Percentiles rank a stretch among this genome's conserved stretches.
These are phyloP conservation scores for Emergomyces orientalis DNA, from an alignment of 2,329 filamentous ascomycete genomes.

Conservation along the genomic window DNA sequence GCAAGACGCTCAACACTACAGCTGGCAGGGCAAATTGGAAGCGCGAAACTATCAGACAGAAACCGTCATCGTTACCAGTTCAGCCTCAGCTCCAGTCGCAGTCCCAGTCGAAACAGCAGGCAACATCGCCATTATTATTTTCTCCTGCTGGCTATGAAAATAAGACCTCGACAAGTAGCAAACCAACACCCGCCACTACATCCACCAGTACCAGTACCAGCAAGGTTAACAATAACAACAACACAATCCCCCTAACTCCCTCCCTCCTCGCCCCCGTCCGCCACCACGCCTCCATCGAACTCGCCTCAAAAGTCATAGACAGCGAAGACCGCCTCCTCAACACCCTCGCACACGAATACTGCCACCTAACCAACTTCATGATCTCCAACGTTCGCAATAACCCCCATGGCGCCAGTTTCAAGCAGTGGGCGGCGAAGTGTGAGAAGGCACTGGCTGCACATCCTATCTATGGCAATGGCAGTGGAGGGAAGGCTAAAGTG, in stretches of 20 bases:
- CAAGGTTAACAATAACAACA: background rate
- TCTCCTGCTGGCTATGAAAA: background rate
- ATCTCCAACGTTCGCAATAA: conserved; percentile 63
- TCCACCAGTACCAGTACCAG: background rate
- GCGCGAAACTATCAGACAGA: conserved; percentile 36
- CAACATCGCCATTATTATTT: background rate
- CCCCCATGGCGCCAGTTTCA: conserved; percentile 79
- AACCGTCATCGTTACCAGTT: background rate
- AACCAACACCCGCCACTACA: background rate
- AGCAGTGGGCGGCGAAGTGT: conserved; percentile 50
- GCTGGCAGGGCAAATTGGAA: conserved; percentile 62
- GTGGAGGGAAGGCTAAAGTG: conserved; percentile 39
- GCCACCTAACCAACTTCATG: conserved; percentile 89
- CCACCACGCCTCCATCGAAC: conserved; percentile 68
- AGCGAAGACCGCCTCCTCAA: conserved; percentile 70
- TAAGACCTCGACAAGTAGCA: background rate
- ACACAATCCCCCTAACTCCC: conserved; percentile 9
- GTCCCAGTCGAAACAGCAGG: background rate
- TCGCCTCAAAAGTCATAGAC: conserved; percentile 81
- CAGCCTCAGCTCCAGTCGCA: background rate
- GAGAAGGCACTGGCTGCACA: conserved; percentile 28
- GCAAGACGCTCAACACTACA: conserved; percentile 52
- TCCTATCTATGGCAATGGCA: conserved; percentile 48
- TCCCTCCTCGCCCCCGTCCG: conserved; percentile 21
- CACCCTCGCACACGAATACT: conserved; percentile 93